Evolutionary conservation across 2,329 filamentous ascomycete genomes (phyloP), one percentile per base, ranked within the genome.

Genomic region (Stachybotrys echinatus): DNA sequence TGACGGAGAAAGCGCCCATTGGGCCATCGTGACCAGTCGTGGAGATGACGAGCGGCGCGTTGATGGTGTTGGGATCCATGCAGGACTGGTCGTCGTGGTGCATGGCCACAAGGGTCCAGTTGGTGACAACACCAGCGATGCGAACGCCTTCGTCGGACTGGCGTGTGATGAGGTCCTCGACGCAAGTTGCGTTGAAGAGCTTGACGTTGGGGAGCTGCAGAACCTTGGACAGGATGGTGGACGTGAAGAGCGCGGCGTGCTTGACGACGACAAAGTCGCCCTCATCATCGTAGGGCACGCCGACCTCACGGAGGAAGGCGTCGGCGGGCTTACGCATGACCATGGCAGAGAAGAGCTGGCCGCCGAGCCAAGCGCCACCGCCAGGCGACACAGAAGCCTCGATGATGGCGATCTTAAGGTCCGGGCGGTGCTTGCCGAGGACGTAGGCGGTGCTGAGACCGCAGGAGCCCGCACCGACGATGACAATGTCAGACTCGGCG

Each of bases 41-140:
- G 51, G 85, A 90, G 74, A 96, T 88, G 64, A 96, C 77, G 52
- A 96, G 70, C 1, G 91, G 90, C 1, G 90, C 89, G 65, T 95
- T 96, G 80, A 96, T 95, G 62, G 91, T 96, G 81, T 94, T 95
- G 58, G 91, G 91, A 69, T 96, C 92, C 91, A 96, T 95, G 85
- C 91, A 96, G 54, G 83, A 88, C 74, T 95, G 90, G 67, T 92
- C 88, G 65, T 91, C 87, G 69, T 92, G 88, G 69, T 92, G 87
- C 77, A 92, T 88, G 42, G 85, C 83, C 45, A 96, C 91, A n/a
- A 96, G 80, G 1, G 91, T 96, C 91, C 91, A 96, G 80, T 96
- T 96, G 62, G 89, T 95, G 49, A 96, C 92, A 2, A 96, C 91
- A 61, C 91, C 91, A 8, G 89, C 88, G 57, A 96, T 85, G 55